phyloP scores from a whole-genome alignment of 73 alveolate genomes.

The Diophrys sp. region DNA sequence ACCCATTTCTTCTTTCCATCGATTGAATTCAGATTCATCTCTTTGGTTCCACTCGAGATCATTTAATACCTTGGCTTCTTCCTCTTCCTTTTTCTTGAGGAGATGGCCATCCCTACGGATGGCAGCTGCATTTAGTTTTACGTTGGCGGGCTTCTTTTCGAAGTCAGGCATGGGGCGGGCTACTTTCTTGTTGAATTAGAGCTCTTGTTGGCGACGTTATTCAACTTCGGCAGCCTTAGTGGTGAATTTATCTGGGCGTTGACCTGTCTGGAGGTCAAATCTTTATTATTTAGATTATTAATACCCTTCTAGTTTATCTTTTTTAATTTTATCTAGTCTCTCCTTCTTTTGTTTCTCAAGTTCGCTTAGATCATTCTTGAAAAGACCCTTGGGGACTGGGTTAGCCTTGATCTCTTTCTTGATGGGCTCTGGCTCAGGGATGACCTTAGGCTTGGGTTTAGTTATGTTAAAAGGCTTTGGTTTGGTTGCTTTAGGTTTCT shows the following conservation, averaged over 20 bases:
- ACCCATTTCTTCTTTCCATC: slow-evolving; percentile 93
- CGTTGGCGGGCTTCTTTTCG: slow-evolving; percentile 78
- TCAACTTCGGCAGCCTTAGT: no score
- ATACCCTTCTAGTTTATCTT: no score
- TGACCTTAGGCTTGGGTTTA: slow-evolving; percentile 88
- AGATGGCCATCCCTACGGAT: slow-evolving; percentile 91
- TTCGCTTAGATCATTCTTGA: slow-evolving; percentile 76
- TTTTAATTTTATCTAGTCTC: no score
- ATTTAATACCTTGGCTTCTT: slow-evolving; percentile 85
- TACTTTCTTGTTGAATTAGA: slow-evolving; percentile 63
- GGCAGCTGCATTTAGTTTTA: slow-evolving; percentile 96
- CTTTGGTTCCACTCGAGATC: slow-evolving; percentile 88
- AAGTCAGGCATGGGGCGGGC: slow-evolving; percentile 73
- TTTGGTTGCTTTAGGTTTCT: slow-evolving; percentile 78
- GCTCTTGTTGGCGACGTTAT: no score
- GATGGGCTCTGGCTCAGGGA: slow-evolving; percentile 85
- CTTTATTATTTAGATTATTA: no score
- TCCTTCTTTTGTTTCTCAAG: slow-evolving; percentile 72
- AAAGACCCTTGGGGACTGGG: slow-evolving; percentile 82
- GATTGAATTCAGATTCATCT: slow-evolving; percentile 92
- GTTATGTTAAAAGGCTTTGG: slow-evolving; percentile 92
- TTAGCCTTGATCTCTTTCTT: slow-evolving; percentile 71
- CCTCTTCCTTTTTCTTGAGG: slow-evolving; percentile 88
- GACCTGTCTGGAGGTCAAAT: no score
- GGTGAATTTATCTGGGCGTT: no score